Base-by-base conservation (phyloP, 768 basidiomycete genomes). In the Mycena epipterygia region DNA sequence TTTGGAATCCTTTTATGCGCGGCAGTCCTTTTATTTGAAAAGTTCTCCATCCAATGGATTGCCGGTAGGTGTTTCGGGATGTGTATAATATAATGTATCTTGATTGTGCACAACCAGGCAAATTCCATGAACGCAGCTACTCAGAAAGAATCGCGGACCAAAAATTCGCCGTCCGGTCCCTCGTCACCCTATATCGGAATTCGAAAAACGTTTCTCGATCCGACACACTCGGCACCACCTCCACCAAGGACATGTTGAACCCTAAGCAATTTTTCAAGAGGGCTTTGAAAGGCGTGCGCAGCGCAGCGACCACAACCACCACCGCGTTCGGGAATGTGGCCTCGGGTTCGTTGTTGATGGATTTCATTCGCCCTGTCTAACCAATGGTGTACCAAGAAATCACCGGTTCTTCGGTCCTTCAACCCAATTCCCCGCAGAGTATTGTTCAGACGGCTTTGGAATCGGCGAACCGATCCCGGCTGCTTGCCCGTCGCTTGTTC, bases 41-140 rank as follows among this genome's bases (percentile, higher is more conserved):
- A 98, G 77, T 89, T 96, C 68, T 79, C 92, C 17, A 93, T 98
- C 55, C 96, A 97, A 78, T 90, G 90, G 85, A 95, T 97, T 74
- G 92, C 92, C 52, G 86, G 84, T 66, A 17, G 1, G 69, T 58
- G 3, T 19, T 19, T 25, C 51, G 14, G 21, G 37, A 35, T 35
- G 1, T 33, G 25, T n/a, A 4, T 8, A 29, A 23, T 44, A 17
- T 3, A 5, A 19, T 33, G 2, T 29, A 9, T 63, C 16, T 27
- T 39, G 29, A 46, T 7, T 29, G 19, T 19, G 6, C 29, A n/a
- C 16, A n/a, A n/a, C 1, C 32, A 71, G 65, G 72, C 51, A 93
- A 94, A 76, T 95, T 95, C 79, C 94, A 95, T 76, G 92, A 94
- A 77, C 82, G 90, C 56, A 91, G 90, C 8, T 95, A 92, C 74